Conservation (phyloP, 73 alveolate genomes). For the Paramecium octaurelia region DNA sequence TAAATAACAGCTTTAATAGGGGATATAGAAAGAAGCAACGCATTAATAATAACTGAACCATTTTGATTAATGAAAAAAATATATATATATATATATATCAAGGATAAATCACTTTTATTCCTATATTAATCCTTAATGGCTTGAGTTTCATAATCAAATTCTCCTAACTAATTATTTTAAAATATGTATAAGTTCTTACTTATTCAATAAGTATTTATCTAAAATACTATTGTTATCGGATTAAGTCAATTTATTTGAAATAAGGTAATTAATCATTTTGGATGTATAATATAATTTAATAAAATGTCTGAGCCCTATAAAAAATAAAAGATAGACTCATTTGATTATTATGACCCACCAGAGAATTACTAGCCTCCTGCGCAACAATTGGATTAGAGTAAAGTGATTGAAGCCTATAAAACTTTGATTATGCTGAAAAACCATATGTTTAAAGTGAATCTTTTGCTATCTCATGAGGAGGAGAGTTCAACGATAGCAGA, state of each 20-base stretch:
- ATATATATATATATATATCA: too few relatives aligned
- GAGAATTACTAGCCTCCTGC: background rate
- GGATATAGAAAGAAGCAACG: background rate
- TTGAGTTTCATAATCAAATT: too few relatives aligned
- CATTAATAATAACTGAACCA: background rate
- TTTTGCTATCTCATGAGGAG: slow-evolving; percentile 22
- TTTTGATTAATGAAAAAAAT: background rate
- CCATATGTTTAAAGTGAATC: slow-evolving; percentile 47
- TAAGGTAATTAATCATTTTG: background rate
- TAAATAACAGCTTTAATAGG: background rate
- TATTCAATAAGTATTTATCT: too few relatives aligned
- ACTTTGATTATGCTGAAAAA: slow-evolving; percentile 45
- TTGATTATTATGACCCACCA: background rate
- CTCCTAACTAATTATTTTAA: too few relatives aligned
- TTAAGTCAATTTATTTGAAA: background rate
- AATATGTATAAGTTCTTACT: too few relatives aligned
- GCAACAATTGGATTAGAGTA: background rate
- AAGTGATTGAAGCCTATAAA: background rate
- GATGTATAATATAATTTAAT: background rate
- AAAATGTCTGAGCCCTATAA: background rate
- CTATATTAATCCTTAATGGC: too few relatives aligned
- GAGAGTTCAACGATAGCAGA: slow-evolving; percentile 38
- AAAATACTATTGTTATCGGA: too few relatives aligned
- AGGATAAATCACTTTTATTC: background rate
- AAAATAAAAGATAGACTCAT: background rate